Evolutionary conservation across 192 early-diverging fungal genomes (phyloP), one percentile per base, ranked within the genome.

Genomic region (Podila horticola): DNA sequence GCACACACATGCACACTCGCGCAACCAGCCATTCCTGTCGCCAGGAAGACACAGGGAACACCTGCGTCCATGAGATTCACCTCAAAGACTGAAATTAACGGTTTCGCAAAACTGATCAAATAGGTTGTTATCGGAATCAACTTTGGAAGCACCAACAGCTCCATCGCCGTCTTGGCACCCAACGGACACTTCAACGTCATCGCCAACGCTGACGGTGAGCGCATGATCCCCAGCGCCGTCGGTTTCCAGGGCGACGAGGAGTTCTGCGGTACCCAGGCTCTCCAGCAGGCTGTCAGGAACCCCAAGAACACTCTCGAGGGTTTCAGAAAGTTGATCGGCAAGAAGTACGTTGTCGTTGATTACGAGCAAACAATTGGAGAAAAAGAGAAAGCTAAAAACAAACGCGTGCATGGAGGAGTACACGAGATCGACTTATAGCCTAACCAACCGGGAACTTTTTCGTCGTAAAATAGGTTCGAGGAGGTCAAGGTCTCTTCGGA

Each of bases 131-230:
- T 95, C 83, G 95, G 94, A 75, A 90, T 97, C 65, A 92, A 91
- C 85, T 92, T 95, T 88, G 95, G 95, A 82, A 94, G 91, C 64
- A 86, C 91, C 82, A 93, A 93, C 84, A 93, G 93, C 58, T 91
- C 93, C 71, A 94, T 97, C 82, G 92, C 93, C 65, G 77, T 81
- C 57, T 69, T 73, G 77, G 77, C 71, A 30, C 62, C 71, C 60
- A 81, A 81, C 59, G 77, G 77, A 64, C 77, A 81, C 71, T 81
- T 81, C 71, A 81, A 81, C 62, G 77, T 81, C 71, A 97, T 99
- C 82, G 98, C 98, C 74, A 98, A 99, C 89, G 96, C 97, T 86
- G 98, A 99, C 75, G 98, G 98, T 83, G 96, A 97, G 87, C 88
- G 97, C 67, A 94, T 95, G 85, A 98, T 97, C 75, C 95, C 98